phyloP scores from a whole-genome alignment of 768 basidiomycete species.

The Mycena pura region DNA sequence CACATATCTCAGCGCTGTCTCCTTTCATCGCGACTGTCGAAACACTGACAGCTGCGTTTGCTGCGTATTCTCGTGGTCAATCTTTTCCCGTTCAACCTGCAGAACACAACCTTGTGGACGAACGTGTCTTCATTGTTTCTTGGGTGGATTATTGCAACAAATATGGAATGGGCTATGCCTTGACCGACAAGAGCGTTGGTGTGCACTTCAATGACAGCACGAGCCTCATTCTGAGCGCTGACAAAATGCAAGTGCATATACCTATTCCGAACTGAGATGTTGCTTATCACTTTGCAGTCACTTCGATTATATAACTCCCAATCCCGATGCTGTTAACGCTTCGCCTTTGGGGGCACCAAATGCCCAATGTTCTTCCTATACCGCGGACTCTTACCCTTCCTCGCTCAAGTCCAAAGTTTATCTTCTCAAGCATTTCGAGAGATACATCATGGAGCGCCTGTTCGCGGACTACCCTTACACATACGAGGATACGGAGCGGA shows the following conservation, averaged over 20 bases:
- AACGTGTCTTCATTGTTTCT: slow-evolving; percentile 92
- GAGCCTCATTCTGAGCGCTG: slow-evolving; percentile 81
- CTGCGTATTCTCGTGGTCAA: slow-evolving; percentile 65
- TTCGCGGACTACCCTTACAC: slow-evolving; percentile 87
- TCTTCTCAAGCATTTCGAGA: slow-evolving; percentile 91
- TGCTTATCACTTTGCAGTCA: slow-evolving; percentile 55
- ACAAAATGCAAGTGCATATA: slow-evolving; percentile 72
- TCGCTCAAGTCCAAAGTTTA: slow-evolving; percentile 92
- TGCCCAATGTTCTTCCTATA: slow-evolving; percentile 67
- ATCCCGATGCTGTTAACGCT: slow-evolving; percentile 41
- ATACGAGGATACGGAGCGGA: slow-evolving; percentile 69
- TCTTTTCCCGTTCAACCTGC: slow-evolving; percentile 43
- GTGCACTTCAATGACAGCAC: slow-evolving; percentile 98
- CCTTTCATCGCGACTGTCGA: slow-evolving; percentile 26
- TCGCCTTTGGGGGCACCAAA: slow-evolving; percentile 67
- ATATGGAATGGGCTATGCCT: slow-evolving; percentile 99
- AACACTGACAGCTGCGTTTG: slow-evolving; percentile 62
- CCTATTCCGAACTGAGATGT: slow-evolving; percentile 7
- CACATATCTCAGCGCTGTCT: slow-evolving; percentile 9
- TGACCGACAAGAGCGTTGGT: slow-evolving; percentile 94
- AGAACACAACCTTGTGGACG: slow-evolving; percentile 61
- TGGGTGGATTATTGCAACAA: slow-evolving; percentile 99
- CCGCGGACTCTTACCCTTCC: slow-evolving; percentile 73
- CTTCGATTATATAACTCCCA: slow-evolving; percentile 82
- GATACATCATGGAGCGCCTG: slow-evolving; percentile 91